Conservation (phyloP, 305 asterid genomes). For the Rubia peregrina region DNA sequence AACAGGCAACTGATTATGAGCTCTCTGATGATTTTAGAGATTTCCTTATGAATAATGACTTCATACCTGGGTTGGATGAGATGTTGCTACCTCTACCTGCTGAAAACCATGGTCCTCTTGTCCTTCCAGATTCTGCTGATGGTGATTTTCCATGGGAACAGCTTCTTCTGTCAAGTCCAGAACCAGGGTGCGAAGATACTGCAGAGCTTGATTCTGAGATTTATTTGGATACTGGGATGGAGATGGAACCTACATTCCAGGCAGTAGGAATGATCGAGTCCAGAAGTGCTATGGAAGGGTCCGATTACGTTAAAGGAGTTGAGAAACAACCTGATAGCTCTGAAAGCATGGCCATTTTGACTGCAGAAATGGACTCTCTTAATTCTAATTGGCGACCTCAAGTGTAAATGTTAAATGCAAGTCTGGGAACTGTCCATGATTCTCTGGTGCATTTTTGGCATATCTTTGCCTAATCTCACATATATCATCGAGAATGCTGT, state of each 20-base stretch:
- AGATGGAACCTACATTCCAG: slow-evolving; percentile 16
- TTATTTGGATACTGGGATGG: slow-evolving; percentile 15
- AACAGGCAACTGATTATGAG: too few relatives aligned
- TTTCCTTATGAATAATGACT: slow-evolving; percentile 53
- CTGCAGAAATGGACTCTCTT: slow-evolving; percentile 37
- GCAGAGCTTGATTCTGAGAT: slow-evolving; percentile 24
- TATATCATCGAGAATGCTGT: not conserved
- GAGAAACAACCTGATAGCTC: slow-evolving; percentile 15
- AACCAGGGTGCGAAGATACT: slow-evolving; percentile 22
- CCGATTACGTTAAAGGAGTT: slow-evolving; percentile 6
- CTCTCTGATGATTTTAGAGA: slow-evolving; percentile 58
- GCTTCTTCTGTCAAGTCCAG: slow-evolving; percentile 51
- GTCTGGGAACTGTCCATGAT: not conserved
- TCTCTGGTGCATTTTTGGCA: not conserved
- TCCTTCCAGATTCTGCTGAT: slow-evolving; percentile 45
- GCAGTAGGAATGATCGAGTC: slow-evolving; percentile 16
- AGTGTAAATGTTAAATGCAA: slow-evolving; percentile 4
- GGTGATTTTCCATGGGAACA: slow-evolving; percentile 49
- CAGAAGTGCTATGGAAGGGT: slow-evolving; percentile 19
- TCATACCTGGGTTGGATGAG: slow-evolving; percentile 44
- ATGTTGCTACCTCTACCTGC: slow-evolving; percentile 19
- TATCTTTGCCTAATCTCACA: not conserved
- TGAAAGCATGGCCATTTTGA: slow-evolving; percentile 33
- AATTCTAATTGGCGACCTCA: slow-evolving; percentile 25
- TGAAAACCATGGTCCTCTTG: slow-evolving; percentile 40